Evolutionary conservation across 768 basidiomycete species (phyloP), one percentile per base, ranked within the genome.

Genomic region (Sporobolomyces roseus): DNA sequence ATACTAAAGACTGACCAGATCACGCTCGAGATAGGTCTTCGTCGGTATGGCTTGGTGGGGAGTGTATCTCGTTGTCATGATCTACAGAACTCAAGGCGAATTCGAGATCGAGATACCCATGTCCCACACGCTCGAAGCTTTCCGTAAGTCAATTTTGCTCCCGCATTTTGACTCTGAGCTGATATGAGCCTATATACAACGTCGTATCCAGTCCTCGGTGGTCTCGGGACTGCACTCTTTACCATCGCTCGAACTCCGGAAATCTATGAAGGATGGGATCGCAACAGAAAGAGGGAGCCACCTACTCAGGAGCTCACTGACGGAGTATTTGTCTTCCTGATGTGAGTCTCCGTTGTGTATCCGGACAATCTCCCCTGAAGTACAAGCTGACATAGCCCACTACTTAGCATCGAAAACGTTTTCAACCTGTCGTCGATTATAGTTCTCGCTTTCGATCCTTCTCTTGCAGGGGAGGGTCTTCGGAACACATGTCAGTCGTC

Each of bases 401-500:
- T 30, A 21, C 41, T 16, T 43, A 65, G 55, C 25, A 9, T 58
- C 48, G 63, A 65, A 29, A 65, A 55, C 27, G 12, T 25, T 27
- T 65, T 65, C 63, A 65, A 65, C 48, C 27, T 65, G 4, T 13
- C 13, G 3, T 38, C 63, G 9, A 65, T 65, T 17, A 17, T 65
- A 14, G 25, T 45, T 12, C 63, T 65, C 25, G 48, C 63, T 25
- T 13, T 29, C 1, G 35, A 58, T 35, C 58, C 58, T 10, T 48
- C 43, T 4, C 58, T 60, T 38, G 45, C 33, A 3, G 45, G 17
- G 30, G 30, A 33, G 2, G 29, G 21, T 29, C 30, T 14, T 14
- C 45, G 30, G 3, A 5, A 13, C 7, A 33, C 25, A 21, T 59
- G 41, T 46, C 4, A 33, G 58, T 48, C 6, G 19, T 4, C 21